phyloP scores from a whole-genome alignment of 2,329 filamentous ascomycete species.

The Chrysoporthe puriensis region DNA sequence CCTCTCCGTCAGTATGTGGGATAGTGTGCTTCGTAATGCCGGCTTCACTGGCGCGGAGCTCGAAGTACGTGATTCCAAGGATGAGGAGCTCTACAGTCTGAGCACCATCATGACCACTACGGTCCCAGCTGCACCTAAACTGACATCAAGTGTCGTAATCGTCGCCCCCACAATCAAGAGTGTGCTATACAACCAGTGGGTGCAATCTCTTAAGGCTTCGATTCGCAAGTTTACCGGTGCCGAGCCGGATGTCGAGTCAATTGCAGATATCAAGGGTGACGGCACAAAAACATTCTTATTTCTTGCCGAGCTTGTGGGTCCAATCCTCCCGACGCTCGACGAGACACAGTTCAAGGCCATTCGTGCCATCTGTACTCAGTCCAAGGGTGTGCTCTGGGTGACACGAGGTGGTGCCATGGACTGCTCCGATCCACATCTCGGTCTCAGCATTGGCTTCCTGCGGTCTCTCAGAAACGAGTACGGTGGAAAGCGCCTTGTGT shows the following conservation, averaged over 20 bases:
- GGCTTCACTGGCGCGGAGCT: slow-evolving; percentile 20
- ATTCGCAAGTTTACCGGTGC: neutral
- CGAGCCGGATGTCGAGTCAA: neutral
- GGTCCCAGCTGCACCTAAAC: neutral
- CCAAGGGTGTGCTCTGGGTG: slow-evolving; percentile 20
- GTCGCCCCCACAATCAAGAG: neutral
- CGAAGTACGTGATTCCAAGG: slow-evolving; percentile 10
- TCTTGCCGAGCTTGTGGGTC: neutral
- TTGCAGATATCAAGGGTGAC: neutral
- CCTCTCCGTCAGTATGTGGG: slow-evolving; percentile 3
- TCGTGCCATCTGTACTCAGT: slow-evolving; percentile 5
- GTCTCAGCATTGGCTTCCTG: slow-evolving; percentile 33
- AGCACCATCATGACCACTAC: slow-evolving; percentile 3
- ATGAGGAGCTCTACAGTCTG: neutral
- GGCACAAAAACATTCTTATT: neutral
- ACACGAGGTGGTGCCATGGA: slow-evolving; percentile 27
- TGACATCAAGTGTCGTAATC: neutral
- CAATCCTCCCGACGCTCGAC: neutral
- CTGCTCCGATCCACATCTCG: slow-evolving; percentile 25
- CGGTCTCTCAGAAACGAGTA: slow-evolving; percentile 35
- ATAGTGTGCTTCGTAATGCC: slow-evolving; percentile 10
- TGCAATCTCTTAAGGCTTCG: neutral
- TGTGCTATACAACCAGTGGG: neutral
- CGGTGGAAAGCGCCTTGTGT: slow-evolving; percentile 31
- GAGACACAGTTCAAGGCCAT: slow-evolving; percentile 7